Conservation (phyloP, 306 rosid species). For the Citrullus amarus region DNA sequence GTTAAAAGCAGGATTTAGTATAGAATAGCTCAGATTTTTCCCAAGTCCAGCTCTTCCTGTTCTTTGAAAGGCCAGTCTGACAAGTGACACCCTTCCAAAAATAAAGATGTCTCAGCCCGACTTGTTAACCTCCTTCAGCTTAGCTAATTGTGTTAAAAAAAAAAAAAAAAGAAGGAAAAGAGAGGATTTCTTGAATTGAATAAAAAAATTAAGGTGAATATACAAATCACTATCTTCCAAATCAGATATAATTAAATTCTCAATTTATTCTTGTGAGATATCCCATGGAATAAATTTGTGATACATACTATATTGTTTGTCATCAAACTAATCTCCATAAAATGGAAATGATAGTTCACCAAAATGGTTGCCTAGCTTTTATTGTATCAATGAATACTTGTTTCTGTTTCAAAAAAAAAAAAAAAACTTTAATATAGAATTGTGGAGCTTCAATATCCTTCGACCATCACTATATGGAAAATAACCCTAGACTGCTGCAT, state of each 20-base stretch:
- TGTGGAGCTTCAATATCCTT: not conserved
- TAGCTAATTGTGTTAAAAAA: not conserved
- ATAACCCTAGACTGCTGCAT: not conserved
- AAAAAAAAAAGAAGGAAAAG: not conserved
- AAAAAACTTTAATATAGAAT: not conserved
- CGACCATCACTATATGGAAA: not conserved
- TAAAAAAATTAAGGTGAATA: not conserved
- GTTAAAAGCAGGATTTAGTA: not conserved
- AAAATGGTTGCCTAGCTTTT: not conserved
- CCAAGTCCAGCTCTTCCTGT: not conserved
- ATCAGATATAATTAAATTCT: not conserved
- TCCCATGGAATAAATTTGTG: not conserved
- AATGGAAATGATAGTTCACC: not conserved
- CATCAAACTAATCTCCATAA: not conserved
- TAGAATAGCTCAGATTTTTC: not conserved
- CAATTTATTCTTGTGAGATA: not conserved
- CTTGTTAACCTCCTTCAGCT: not conserved
- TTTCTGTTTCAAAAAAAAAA: too few species aligned
- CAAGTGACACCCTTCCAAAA: not conserved
- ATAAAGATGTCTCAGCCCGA: not conserved
- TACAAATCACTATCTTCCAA: not conserved
- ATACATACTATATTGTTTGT: not conserved
- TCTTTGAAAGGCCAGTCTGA: not conserved
- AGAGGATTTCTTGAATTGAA: not conserved
- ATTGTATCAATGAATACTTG: too few species aligned